phyloP scores from a whole-genome alignment of 73 alveolate species.

The Symbiodinium natans region DNA sequence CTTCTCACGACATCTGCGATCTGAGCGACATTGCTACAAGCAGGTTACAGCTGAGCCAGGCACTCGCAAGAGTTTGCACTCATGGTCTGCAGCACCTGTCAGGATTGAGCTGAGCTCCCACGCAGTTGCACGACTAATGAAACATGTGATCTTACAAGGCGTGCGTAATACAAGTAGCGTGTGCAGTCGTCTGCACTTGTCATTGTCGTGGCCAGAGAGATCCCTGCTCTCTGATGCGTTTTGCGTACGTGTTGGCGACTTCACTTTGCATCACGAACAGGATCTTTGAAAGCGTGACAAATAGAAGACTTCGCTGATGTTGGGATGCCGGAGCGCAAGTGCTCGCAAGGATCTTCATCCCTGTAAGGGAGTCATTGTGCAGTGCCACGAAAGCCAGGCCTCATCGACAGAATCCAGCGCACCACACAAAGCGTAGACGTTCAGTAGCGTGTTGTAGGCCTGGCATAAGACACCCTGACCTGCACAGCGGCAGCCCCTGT shows the following conservation, averaged over 20 bases:
- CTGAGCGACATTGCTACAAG: neutral
- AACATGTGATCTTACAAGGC: too few species aligned
- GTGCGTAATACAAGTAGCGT: too few species aligned
- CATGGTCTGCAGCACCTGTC: constrained; percentile 25
- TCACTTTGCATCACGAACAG: too few species aligned
- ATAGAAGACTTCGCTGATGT: too few species aligned
- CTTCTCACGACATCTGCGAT: neutral
- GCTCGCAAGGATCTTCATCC: too few species aligned
- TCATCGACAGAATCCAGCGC: constrained; percentile 35
- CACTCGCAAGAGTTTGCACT: neutral
- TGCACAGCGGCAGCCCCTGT: neutral
- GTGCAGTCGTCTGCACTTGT: too few species aligned
- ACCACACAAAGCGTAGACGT: constrained; percentile 44
- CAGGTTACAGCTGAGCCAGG: neutral
- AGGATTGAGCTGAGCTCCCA: neutral
- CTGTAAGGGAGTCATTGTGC: too few species aligned
- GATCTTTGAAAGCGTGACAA: too few species aligned
- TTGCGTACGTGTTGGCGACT: too few species aligned
- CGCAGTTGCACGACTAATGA: neutral
- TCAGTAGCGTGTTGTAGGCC: constrained; percentile 65
- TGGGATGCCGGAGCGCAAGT: too few species aligned
- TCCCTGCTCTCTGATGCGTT: too few species aligned
- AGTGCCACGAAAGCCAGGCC: constrained; percentile 11
- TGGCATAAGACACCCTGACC: neutral
- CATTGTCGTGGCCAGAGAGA: too few species aligned